phyloP scores from a whole-genome alignment of 176 grass and related monocot genomes.

The Alloteropsis semialata region DNA sequence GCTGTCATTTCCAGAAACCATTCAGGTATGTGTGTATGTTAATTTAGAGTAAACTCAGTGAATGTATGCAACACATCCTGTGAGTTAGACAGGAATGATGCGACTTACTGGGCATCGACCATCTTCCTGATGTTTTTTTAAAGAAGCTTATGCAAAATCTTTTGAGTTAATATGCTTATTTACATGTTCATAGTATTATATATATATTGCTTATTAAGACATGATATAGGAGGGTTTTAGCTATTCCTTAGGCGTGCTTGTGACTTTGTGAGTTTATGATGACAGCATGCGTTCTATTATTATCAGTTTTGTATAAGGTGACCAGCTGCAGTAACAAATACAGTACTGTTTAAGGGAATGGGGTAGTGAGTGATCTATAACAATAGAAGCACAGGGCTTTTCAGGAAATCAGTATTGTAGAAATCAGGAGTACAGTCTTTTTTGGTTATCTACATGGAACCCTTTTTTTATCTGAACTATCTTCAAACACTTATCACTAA shows the following conservation, averaged over 20 bases:
- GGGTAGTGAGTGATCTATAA: neutral
- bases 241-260: neutral
- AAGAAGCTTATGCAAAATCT: neutral
- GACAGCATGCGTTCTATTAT: neutral
- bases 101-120: neutral
- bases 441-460: neutral
- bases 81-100: neutral
- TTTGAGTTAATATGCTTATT: neutral
- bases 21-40: constrained; percentile 2
- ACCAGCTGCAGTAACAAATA: neutral
- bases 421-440: neutral
- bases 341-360: neutral
- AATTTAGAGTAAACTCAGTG: neutral
- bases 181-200: neutral
- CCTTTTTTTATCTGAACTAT: neutral
- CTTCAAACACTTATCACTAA: neutral
- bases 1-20: constrained; percentile 30
- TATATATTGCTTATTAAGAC: neutral
- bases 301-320: neutral
- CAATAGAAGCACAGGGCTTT: neutral
- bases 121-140: neutral
- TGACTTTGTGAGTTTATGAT: neutral
- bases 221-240: neutral
- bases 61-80: neutral
- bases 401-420: neutral